Base-by-base conservation (phyloP, 1,284 basidiomycete species). In the Leccinum ponderosum region DNA sequence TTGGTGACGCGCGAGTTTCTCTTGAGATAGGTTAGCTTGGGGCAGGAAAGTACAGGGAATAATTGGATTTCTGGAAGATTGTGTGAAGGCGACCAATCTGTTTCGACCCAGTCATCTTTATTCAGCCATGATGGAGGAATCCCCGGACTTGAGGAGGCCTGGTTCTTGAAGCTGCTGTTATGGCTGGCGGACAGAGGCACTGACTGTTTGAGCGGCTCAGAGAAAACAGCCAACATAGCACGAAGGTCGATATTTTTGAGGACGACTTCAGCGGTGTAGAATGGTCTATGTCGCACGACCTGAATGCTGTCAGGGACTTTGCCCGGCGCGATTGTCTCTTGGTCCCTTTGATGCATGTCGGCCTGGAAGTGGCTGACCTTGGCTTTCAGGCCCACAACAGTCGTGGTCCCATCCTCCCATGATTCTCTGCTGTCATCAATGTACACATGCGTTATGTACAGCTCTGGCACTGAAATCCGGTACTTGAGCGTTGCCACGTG, bases 401-500 rank as follows among this genome's bases (percentile, higher is more conserved):
- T 86, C 3, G 91, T 91, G 44, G 89, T 83, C 1, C 94, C 95
- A 62, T 88, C 84, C 0, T 80, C 79, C 92, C 94, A 96, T 39
- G 94, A 85, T 69, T 87, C 86, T 70, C 85, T 80, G 1, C 84
- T 85, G 60, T 93, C 87, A 71, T 97, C 93, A 29, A 87, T 83
- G 73, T 98, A 98, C 44, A 88, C 86, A 73, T 98, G 96, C 54
- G 93, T 89, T 66, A 98, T 84, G 75, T 90, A 95, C 15, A 99
- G 76, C 25, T 89, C 86, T 9, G 87, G 83, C 4, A 98, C 80
- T 29, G 86, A 83, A 65, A 97, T 86, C 44, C 92, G 87, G 75
- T 98, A 98, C 76, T 98, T 98, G 75, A 99, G 81, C 0, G 97
- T 98, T 7, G 89, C 95, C 37, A 98, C 77, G 72, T 95, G 92